Evolutionary conservation across 1,139 yeast genomes (phyloP).

Genomic region (Yamadazyma pseudoaaseri): DNA sequence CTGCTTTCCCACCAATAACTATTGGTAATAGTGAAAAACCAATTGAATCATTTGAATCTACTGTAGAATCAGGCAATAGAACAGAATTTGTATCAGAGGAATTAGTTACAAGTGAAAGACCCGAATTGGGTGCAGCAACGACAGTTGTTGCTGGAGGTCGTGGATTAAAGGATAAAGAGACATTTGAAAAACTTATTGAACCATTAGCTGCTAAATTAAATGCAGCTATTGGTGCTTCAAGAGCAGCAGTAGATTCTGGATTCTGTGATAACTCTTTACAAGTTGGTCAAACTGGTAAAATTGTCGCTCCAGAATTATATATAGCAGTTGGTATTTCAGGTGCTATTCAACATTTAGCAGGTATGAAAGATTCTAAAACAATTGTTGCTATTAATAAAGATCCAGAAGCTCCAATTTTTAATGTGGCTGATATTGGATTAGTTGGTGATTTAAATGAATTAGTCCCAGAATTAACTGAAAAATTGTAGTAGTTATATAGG

Average conservation of each 20-base stretch:
- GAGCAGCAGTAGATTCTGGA: constrained; percentile 97
- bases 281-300: constrained; percentile 98
- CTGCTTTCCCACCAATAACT: constrained; percentile 71
- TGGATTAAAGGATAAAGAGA: constrained; percentile 87
- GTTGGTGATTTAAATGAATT: constrained; percentile 86
- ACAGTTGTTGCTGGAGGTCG: constrained; percentile 91
- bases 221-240: constrained; percentile 96
- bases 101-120: constrained; percentile 77
- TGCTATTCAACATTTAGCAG: constrained; percentile 97
- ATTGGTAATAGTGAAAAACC: constrained; percentile 31
- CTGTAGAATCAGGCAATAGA: constrained; percentile 33
- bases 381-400: constrained; percentile 95
- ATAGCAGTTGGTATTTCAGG: constrained; percentile 94
- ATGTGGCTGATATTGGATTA: constrained; percentile 84
- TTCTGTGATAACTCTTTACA: constrained; percentile 96
- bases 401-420: constrained; percentile 91
- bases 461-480: constrained; percentile 83
- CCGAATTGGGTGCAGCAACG: constrained; percentile 83
- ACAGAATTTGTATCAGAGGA: constrained; percentile 70
- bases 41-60: constrained; percentile 48
- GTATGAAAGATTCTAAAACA: constrained; percentile 94
- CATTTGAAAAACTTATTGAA: constrained; percentile 70
- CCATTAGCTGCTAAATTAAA: constrained; percentile 84
- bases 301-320: constrained; percentile 94
- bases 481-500: constrained; percentile 35